A percentile compares a stretch with the other conserved stretches of the same genome.
phyloP scores from a whole-genome alignment of 148 eudicot species.

The Spergularia marina region DNA sequence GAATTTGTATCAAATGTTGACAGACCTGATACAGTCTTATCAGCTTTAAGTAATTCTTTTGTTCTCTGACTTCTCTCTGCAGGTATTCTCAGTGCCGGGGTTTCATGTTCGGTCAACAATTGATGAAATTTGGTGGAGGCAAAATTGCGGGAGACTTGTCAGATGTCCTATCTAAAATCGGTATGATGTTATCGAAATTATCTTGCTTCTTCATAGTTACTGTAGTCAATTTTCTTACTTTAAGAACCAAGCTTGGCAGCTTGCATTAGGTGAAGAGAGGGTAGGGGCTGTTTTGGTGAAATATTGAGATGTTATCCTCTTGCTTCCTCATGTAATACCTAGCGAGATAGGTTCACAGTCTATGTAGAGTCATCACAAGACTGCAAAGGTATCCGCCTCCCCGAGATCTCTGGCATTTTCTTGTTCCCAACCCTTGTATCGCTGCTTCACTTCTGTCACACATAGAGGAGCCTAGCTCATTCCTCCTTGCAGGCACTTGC shows the following conservation, averaged over 20 bases:
- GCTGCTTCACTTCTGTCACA: no score
- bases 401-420: no score
- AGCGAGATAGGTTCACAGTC: no score
- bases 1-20: not conserved
- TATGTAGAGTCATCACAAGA: no score
- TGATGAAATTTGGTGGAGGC: slow-evolving; percentile 12
- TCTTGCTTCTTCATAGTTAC: not conserved
- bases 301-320: not conserved
- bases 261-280: not conserved
- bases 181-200: not conserved
- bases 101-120: not conserved
- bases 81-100: slow-evolving; percentile 2
- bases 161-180: not conserved
- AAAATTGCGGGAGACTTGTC: not conserved
- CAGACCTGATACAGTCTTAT: not conserved
- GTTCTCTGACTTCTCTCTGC: not conserved
- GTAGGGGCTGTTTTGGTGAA: not conserved
- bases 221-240: not conserved
- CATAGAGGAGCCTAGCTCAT: no score
- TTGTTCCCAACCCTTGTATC: no score
- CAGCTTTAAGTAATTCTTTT: not conserved
- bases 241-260: not conserved
- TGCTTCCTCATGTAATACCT: no score
- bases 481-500: no score
- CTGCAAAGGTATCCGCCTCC: no score